These are phyloP conservation scores for Retiboletus flavoniger DNA, from an alignment of 1,284 basidiomycete species.

Conservation along the genomic window DNA sequence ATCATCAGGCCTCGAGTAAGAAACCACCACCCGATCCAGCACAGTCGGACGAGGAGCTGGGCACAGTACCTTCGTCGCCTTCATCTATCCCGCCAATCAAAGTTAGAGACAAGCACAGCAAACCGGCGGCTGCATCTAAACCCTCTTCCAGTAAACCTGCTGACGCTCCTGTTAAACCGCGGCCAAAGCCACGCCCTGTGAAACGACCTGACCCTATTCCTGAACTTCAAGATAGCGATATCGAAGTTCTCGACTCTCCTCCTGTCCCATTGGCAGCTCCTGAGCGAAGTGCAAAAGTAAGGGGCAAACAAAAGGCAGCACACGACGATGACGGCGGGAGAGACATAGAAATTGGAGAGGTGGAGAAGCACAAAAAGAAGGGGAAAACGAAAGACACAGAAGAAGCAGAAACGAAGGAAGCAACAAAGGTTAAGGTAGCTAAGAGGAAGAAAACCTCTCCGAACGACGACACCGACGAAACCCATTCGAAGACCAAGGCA, in stretches of 20 bases:
- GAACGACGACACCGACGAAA: constrained; percentile 18
- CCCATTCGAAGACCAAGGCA: constrained; percentile 21
- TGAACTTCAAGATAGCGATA: constrained; percentile 30
- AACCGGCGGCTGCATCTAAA: constrained; percentile 17
- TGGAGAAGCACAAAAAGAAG: constrained; percentile 22
- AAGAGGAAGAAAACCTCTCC: constrained; percentile 25
- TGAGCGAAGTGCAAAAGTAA: constrained; percentile 22
- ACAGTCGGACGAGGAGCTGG: constrained; percentile 14
- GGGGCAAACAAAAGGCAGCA: constrained; percentile 29
- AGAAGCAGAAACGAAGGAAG: constrained; percentile 33
- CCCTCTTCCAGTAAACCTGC: constrained; percentile 16
- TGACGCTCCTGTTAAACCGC: constrained; percentile 22
- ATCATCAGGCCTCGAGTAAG: constrained; percentile 20
- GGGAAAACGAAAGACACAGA: constrained; percentile 31
- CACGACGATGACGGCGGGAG: constrained; percentile 7
- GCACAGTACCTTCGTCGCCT: neutral
- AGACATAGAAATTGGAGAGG: constrained; percentile 9
- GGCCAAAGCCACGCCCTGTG: constrained; percentile 19
- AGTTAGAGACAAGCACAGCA: constrained; percentile 16
- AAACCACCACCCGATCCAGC: constrained; percentile 7
- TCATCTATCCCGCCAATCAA: constrained; percentile 8
- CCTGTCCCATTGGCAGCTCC: constrained; percentile 7
- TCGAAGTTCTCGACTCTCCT: constrained; percentile 27
- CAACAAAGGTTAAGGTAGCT: constrained; percentile 20
- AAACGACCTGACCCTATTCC: constrained; percentile 17